Percentiles rank a stretch among this genome's conserved stretches.
Conservation (phyloP, 805 yeast species). For the Hanseniaspora clermontiae region DNA sequence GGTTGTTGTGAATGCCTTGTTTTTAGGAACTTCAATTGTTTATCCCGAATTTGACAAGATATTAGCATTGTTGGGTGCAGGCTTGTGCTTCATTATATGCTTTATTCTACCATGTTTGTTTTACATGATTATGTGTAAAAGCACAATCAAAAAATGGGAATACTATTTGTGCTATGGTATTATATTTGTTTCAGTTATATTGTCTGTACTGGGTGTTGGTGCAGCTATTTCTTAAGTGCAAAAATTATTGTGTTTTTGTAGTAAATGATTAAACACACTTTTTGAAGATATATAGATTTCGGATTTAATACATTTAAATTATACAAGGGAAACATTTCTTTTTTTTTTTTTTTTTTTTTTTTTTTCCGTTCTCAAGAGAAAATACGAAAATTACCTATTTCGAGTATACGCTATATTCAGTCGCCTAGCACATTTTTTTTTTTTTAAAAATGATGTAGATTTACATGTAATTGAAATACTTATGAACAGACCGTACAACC, state of each 20-base stretch:
- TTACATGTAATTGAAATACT: neutral
- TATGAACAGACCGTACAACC: neutral
- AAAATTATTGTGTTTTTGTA: neutral
- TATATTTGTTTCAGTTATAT: constrained; percentile 33
- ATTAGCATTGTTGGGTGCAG: constrained; percentile 70
- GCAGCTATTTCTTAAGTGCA: constrained; percentile 32
- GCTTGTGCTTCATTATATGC: constrained; percentile 68
- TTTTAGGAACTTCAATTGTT: constrained; percentile 47
- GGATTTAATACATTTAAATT: no score
- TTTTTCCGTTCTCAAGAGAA: neutral
- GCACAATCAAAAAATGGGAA: constrained; percentile 33
- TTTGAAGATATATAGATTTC: no score
- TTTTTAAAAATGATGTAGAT: neutral
- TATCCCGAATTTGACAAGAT: constrained; percentile 73
- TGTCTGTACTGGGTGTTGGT: constrained; percentile 49
- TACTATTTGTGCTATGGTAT: constrained; percentile 32
- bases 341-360: constrained; percentile 10
- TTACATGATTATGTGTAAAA: constrained; percentile 45
- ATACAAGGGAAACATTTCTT: neutral
- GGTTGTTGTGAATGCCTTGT: constrained; percentile 39
- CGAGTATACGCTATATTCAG: neutral
- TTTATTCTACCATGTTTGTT: constrained; percentile 64
- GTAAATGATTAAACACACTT: neutral
- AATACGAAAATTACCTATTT: neutral
- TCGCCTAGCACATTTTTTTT: neutral